Percentiles rank a stretch among this genome's conserved stretches.
phyloP scores from a whole-genome alignment of 768 basidiomycete genomes.

The Leccinum variicolor region DNA sequence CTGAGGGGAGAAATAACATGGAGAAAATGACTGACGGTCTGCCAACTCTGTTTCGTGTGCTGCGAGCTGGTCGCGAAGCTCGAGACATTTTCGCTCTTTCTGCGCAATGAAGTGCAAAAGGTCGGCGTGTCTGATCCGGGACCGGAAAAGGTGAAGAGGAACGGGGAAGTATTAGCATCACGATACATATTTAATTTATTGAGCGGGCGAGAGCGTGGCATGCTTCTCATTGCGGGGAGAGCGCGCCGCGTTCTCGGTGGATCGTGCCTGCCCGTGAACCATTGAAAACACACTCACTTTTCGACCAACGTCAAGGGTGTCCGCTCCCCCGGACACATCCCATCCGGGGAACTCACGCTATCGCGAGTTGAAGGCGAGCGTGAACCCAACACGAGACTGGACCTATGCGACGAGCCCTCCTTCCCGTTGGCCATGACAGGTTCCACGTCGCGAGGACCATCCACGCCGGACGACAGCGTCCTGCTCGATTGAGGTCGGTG shows the following conservation, averaged over 20 bases:
- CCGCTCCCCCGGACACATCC: constrained; percentile 11
- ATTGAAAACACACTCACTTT: constrained; percentile 46
- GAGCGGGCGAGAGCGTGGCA: not conserved
- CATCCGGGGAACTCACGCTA: constrained; percentile 16
- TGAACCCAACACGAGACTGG: constrained; percentile 19
- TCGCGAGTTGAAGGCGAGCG: constrained; percentile 16
- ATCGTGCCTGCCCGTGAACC: not conserved
- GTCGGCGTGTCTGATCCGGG: constrained; percentile 61
- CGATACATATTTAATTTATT: not conserved
- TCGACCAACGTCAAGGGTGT: constrained; percentile 67
- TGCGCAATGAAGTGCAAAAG: constrained; percentile 82
- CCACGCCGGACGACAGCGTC: constrained; percentile 3
- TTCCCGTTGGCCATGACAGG: constrained; percentile 2
- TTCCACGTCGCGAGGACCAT: constrained; percentile 1
- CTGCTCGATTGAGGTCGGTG: constrained; percentile 5
- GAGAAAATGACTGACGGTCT: constrained; percentile 42
- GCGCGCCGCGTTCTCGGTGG: not conserved
- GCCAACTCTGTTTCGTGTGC: constrained; percentile 70
- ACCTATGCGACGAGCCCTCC: constrained; percentile 13
- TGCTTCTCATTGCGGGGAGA: not conserved
- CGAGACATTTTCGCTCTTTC: constrained; percentile 81
- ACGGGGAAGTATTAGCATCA: not conserved
- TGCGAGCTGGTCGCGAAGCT: constrained; percentile 71
- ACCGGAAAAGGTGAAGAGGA: not conserved
- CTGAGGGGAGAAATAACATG: not conserved